Percentiles rank a stretch among this genome's conserved stretches.
Evolutionary conservation across 139 green algal species (phyloP).

Genomic region (Gonium pectorale): DNA sequence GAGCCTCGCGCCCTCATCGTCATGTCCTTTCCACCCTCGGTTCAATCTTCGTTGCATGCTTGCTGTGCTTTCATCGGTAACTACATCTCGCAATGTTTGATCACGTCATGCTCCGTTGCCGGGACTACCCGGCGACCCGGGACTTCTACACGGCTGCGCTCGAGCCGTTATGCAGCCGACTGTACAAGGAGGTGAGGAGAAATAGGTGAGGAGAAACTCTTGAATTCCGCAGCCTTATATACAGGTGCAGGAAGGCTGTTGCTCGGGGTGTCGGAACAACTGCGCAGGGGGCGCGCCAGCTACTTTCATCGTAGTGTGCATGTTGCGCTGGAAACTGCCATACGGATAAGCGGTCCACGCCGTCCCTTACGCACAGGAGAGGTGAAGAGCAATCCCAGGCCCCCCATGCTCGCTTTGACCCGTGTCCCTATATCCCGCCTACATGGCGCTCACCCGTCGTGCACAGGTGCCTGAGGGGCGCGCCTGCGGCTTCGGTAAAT

Average conservation of each 20-base stretch:
- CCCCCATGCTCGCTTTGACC: too few species aligned
- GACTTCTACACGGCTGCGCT: background rate
- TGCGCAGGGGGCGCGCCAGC: too few species aligned
- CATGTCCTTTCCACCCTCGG: background rate
- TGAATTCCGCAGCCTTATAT: background rate
- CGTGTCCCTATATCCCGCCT: too few species aligned
- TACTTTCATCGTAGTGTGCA: too few species aligned
- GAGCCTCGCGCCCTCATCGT: background rate
- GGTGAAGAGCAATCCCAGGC: too few species aligned
- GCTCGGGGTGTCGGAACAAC: too few species aligned
- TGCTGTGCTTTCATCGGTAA: background rate
- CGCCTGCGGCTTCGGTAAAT: background rate
- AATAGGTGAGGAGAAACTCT: too few species aligned
- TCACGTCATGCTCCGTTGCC: background rate
- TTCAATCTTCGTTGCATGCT: background rate
- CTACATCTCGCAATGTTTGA: conserved; percentile 4
- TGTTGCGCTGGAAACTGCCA: too few species aligned
- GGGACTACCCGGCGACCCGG: background rate
- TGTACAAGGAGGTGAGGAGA: background rate
- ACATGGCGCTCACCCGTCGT: background rate
- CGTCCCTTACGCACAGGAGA: too few species aligned
- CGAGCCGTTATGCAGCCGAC: background rate
- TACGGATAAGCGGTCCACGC: too few species aligned
- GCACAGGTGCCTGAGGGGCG: background rate
- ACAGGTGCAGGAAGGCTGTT: too few species aligned